phyloP scores from a whole-genome alignment of 75 land plant species.

The Larix kaempferi region DNA sequence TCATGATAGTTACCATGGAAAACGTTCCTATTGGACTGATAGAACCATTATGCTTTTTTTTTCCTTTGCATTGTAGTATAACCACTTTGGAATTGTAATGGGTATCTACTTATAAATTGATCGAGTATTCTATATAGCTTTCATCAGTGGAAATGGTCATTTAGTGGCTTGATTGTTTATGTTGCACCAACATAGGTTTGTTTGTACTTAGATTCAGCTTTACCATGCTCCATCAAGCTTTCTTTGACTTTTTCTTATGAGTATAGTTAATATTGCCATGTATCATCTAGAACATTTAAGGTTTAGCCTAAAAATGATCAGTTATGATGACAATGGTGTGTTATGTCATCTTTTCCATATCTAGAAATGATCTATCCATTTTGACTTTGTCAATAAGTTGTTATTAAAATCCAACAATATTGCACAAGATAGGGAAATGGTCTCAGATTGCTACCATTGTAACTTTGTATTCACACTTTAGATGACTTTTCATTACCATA shows the following conservation, averaged over 20 bases:
- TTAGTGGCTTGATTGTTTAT: neutral
- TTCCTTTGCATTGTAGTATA: constrained; percentile 44
- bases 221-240: constrained; percentile 68
- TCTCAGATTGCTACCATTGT: no score
- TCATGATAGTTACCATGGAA: neutral
- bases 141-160: neutral
- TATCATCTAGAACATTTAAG: constrained; percentile 5
- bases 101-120: constrained; percentile 35
- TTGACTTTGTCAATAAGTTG: neutral
- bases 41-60: neutral
- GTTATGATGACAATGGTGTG: neutral
- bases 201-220: constrained; percentile 27
- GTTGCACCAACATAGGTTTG: neutral
- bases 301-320: no score
- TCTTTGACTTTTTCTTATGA: constrained; percentile 74
- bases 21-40: neutral
- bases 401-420: neutral
- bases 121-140: neutral
- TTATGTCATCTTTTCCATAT: neutral
- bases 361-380: neutral
- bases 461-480: no score
- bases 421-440: neutral
- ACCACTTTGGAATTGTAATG: constrained; percentile 72
- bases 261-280: no score
- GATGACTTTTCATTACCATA: no score